These are phyloP conservation scores for Cladosporium sp. DNA, from an alignment of 2,329 filamentous ascomycete genomes.

Conservation along the genomic window DNA sequence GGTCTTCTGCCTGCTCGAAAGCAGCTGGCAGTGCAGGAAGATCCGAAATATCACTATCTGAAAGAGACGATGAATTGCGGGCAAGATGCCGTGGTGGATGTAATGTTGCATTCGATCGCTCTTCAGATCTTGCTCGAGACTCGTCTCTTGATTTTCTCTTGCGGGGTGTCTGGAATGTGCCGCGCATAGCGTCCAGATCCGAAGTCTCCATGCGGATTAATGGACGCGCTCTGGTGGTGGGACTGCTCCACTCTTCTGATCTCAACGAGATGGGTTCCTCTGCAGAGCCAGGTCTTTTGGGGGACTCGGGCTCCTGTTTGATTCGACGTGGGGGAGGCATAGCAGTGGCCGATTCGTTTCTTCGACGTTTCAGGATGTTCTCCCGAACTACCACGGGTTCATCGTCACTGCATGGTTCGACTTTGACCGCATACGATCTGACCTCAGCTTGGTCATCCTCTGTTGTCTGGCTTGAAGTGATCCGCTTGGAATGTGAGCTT, in stretches of 20 bases:
- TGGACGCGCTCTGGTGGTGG: slow-evolving; percentile 26
- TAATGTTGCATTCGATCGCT: not conserved
- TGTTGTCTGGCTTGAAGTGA: slow-evolving; percentile 48
- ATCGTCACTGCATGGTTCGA: slow-evolving; percentile 29
- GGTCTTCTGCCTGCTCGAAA: not conserved
- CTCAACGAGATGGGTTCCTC: slow-evolving; percentile 38
- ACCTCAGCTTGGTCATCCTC: slow-evolving; percentile 29
- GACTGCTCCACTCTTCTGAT: slow-evolving; percentile 42
- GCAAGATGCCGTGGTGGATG: not conserved
- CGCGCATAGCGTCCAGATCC: slow-evolving; percentile 43
- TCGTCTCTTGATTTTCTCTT: not conserved
- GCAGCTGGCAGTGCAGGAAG: not conserved
- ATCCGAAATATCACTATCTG: slow-evolving; percentile 16
- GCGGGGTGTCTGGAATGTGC: slow-evolving; percentile 13
- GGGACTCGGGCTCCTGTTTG: slow-evolving; percentile 32
- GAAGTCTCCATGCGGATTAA: slow-evolving; percentile 42
- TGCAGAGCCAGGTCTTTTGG: slow-evolving; percentile 19
- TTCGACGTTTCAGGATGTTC: slow-evolving; percentile 47
- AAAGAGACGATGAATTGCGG: slow-evolving; percentile 12
- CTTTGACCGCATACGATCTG: not conserved
- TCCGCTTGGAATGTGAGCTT: slow-evolving; percentile 6
- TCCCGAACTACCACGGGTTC: slow-evolving; percentile 45
- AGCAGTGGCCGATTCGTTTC: slow-evolving; percentile 25
- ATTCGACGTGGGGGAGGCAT: slow-evolving; percentile 26
- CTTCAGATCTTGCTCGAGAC: slow-evolving; percentile 11